A percentile compares a stretch with the other conserved stretches of the same genome.
phyloP scores from a whole-genome alignment of 768 basidiomycete genomes.

The Pluteus cervinus region DNA sequence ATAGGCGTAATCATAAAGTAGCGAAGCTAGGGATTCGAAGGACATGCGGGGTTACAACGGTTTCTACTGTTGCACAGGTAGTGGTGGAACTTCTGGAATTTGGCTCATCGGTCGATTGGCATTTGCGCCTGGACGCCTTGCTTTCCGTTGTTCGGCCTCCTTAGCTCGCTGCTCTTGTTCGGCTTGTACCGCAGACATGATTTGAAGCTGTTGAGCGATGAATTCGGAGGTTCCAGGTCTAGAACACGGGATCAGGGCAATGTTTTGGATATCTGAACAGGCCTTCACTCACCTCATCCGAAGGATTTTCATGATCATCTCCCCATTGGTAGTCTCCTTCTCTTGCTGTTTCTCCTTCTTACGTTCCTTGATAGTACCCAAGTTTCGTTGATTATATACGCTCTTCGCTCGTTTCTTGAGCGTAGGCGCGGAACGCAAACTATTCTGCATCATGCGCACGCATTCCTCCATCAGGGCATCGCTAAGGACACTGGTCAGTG shows the following conservation, averaged over 20 bases:
- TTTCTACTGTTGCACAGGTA: too few relatives aligned
- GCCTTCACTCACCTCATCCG: constrained; percentile 73
- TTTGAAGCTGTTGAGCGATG: constrained; percentile 80
- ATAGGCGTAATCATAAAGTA: too few relatives aligned
- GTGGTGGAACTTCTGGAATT: constrained; percentile 32
- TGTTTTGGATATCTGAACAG: neutral
- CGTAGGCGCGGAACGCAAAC: constrained; percentile 63
- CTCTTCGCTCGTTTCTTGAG: constrained; percentile 90
- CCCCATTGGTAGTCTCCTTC: constrained; percentile 68
- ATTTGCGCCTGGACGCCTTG: constrained; percentile 41
- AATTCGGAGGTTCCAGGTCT: constrained; percentile 83
- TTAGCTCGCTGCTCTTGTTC: constrained; percentile 74
- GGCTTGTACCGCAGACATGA: constrained; percentile 74
- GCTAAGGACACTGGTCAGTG: constrained; percentile 27
- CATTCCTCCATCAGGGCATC: constrained; percentile 92
- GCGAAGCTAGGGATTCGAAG: too few relatives aligned
- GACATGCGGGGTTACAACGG: too few relatives aligned
- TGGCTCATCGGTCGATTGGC: constrained; percentile 21
- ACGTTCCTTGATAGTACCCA: constrained; percentile 92
- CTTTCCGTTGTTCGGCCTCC: constrained; percentile 51
- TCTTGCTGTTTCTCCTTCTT: constrained; percentile 89
- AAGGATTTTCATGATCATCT: constrained; percentile 91
- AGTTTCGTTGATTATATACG: constrained; percentile 86
- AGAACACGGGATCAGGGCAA: constrained; percentile 3
- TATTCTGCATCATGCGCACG: constrained; percentile 91